Base-by-base conservation (phyloP, 352 stramenopile genomes). In the Globisporangium parvum region DNA sequence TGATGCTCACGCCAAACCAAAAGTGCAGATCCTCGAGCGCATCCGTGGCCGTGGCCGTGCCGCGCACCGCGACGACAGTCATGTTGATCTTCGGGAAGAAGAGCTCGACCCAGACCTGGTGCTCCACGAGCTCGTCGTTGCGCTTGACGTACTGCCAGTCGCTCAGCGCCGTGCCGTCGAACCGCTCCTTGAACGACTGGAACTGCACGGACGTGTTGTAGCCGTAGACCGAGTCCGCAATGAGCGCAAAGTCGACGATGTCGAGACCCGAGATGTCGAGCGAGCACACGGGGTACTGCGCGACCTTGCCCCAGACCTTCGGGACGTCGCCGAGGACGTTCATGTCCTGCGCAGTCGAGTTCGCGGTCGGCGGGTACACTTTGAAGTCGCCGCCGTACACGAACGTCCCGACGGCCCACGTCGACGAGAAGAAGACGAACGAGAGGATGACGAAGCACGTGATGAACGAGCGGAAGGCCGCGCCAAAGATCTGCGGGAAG, bases 351-450 rank as follows among this genome's bases (percentile, higher is more conserved):
- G 57, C 39, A 1, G 46, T 35, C 5, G 48, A 23, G 59, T 66
- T 63, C 3, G 48, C 31, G 8, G 59, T 55, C 3, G 85, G 85
- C 26, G 80, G 82, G 59, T 77, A 79, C 12, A 95, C 79, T 26
- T 87, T 73, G 56, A 95, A 95, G 62, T 92, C 78, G 15, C 79
- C 82, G 31, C 82, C 85, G 47, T 88, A 67, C n/a, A 95, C 80
- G 53, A 95, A 95, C 21, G 82, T 95, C 42, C 85, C 85, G 28
- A 95, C 70, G n/a, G 76, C 80, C 77, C 82, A 95, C 47, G 82
- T 87, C 17, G 82, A 91, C 50, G 85, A 88, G 63, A 95, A 95
- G 63, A 95, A 95, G 9, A 93, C 69, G 49, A 93, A 92, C 39
- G 82, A 93, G 9, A 95, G 46, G 42, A 92, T 64, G 6, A 95